These are phyloP conservation scores for Sporothrix luriei DNA, from an alignment of 2,329 filamentous ascomycete species.

Conservation along the genomic window DNA sequence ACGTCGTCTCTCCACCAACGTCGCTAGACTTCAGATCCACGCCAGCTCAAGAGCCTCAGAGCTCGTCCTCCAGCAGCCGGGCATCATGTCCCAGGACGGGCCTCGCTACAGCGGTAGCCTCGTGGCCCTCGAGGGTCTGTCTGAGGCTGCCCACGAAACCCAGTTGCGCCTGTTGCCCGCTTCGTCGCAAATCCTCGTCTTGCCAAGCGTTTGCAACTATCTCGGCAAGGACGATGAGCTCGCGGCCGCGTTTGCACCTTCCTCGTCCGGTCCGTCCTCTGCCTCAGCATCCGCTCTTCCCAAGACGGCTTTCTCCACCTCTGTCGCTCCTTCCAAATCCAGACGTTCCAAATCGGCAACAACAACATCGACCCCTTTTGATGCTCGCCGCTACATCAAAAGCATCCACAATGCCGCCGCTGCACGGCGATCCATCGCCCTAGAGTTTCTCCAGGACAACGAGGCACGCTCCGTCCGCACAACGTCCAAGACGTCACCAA, in stretches of 20 bases:
- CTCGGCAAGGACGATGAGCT: conserved; percentile 41
- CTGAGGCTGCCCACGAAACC: conserved; percentile 57
- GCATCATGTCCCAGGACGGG: conserved; percentile 25
- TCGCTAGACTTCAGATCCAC: not conserved
- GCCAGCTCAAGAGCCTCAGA: conserved; percentile 1
- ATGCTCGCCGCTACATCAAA: conserved; percentile 49
- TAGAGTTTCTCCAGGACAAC: conserved; percentile 51
- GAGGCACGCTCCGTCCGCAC: not conserved
- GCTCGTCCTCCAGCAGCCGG: conserved; percentile 1
- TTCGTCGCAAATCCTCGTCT: conserved; percentile 60
- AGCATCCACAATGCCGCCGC: conserved; percentile 55
- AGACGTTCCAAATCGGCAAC: not conserved
- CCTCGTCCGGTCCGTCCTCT: conserved; percentile 11
- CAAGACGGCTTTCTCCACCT: conserved; percentile 12
- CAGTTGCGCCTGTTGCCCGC: conserved; percentile 63
- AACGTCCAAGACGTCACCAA: conserved; percentile 39
- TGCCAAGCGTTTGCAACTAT: conserved; percentile 57
- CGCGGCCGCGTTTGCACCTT: conserved; percentile 37
- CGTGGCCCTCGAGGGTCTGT: conserved; percentile 61
- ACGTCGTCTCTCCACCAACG: not conserved
- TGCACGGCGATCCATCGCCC: conserved; percentile 53
- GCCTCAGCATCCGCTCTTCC: conserved; percentile 10
- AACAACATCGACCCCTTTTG: conserved; percentile 28
- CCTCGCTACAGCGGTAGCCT: conserved; percentile 51
- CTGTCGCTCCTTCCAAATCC: not conserved